Evolutionary conservation across 768 basidiomycete species (phyloP).

Genomic region (Trametes sanguinea): DNA sequence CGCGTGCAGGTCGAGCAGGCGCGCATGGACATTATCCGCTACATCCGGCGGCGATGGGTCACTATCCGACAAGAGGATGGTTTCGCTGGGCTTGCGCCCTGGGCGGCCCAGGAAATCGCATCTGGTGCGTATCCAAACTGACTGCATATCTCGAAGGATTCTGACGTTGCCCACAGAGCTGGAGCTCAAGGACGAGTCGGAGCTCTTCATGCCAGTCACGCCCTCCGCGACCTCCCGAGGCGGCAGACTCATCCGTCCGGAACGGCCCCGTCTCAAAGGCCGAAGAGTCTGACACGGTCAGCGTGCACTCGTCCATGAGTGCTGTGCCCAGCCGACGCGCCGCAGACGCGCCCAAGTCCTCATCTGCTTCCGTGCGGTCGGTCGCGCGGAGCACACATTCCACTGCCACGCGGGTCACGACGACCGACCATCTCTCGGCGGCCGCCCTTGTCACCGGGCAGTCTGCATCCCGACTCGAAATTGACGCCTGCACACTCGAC

Average conservation of each 20-base stretch:
- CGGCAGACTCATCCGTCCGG: conserved; percentile 23
- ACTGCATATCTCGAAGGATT: neutral
- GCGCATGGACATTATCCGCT: conserved; percentile 62
- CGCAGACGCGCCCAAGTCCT: conserved; percentile 33
- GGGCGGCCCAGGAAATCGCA: conserved; percentile 87
- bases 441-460: conserved; percentile 24
- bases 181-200: conserved; percentile 71
- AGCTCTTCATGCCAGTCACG: conserved; percentile 57
- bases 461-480: conserved; percentile 64
- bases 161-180: conserved; percentile 52
- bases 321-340: conserved; percentile 41
- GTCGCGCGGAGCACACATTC: conserved; percentile 45
- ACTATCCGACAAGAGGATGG: conserved; percentile 73
- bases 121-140: conserved; percentile 53
- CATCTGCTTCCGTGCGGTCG: conserved; percentile 47
- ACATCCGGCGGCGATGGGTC: conserved; percentile 80
- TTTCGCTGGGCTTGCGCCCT: conserved; percentile 80
- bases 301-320: conserved; percentile 51
- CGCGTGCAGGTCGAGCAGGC: conserved; percentile 75
- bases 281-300: conserved; percentile 42
- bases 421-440: conserved; percentile 30
- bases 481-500: conserved; percentile 52
- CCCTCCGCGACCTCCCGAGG: conserved; percentile 25
- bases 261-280: conserved; percentile 23
- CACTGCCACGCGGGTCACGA: conserved; percentile 35